Evolutionary conservation across 495 filamentous ascomycete genomes (phyloP).

Genomic region (Neurospora sp.): DNA sequence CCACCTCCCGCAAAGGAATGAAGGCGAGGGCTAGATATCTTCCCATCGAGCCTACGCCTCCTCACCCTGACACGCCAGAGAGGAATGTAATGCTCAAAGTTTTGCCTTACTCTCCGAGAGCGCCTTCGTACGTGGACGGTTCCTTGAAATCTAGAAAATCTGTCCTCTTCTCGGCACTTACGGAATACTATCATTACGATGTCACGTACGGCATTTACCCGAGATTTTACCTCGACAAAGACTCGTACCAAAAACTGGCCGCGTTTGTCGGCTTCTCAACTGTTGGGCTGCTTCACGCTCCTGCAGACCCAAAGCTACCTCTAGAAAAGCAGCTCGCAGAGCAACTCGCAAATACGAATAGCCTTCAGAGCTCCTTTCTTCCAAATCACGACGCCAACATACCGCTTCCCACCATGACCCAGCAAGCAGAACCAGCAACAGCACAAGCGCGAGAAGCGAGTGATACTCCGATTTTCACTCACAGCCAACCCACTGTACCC

Average conservation of each 20-base stretch:
- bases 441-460: neutral
- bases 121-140: neutral
- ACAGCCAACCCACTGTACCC: neutral
- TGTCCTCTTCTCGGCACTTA: neutral
- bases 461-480: rapidly evolving
- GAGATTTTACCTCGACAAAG: neutral
- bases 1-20: no score
- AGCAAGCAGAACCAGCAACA: neutral
- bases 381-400: neutral
- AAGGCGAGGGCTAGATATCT: neutral
- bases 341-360: neutral
- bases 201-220: neutral
- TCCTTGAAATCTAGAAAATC: neutral
- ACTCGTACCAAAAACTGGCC: neutral
- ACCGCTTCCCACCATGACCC: neutral
- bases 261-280: neutral
- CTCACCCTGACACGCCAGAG: neutral
- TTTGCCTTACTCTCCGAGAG: neutral
- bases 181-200: no score
- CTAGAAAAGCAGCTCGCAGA: neutral
- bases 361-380: neutral
- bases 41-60: neutral
- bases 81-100: neutral
- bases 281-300: neutral
- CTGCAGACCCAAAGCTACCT: neutral